Percentiles rank a stretch among this genome's conserved stretches.
Evolutionary conservation across 2,329 filamentous ascomycete species (phyloP).

Genomic region (Xylariomycetidae sp.): DNA sequence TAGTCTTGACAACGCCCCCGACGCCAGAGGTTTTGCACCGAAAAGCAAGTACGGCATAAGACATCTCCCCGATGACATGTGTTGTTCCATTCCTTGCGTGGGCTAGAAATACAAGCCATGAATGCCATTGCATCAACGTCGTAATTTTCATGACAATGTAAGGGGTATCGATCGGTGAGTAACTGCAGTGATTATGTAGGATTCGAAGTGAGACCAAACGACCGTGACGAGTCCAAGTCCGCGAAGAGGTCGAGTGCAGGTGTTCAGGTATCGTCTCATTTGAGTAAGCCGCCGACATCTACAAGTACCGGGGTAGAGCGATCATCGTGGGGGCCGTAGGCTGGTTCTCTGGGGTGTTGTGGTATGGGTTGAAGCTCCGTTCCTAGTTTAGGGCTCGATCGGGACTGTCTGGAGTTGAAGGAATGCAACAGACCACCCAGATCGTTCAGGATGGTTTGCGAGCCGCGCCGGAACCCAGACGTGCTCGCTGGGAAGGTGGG

Average conservation of each 20-base stretch:
- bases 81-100: too few relatives aligned
- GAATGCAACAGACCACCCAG: constrained; percentile 48
- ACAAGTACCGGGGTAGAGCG: constrained; percentile 28
- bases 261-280: constrained; percentile 8
- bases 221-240: constrained; percentile 2
- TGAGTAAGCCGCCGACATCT: constrained; percentile 36
- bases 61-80: not conserved
- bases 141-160: constrained; percentile 17
- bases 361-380: constrained; percentile 43
- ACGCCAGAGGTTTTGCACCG: too few relatives aligned
- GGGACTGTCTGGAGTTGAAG: constrained; percentile 25
- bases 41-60: constrained; percentile 4
- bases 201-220: constrained; percentile 1
- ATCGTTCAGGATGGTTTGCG: constrained; percentile 53
- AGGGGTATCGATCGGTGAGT: not conserved
- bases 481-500: constrained; percentile 39
- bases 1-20: too few relatives aligned
- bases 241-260: not conserved
- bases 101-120: constrained; percentile 18
- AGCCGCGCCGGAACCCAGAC: constrained; percentile 45
- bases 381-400: constrained; percentile 26
- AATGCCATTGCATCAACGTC: constrained; percentile 14
- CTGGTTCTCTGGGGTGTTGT: constrained; percentile 32
- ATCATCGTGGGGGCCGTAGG: constrained; percentile 25
- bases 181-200: constrained; percentile 1